phyloP scores from a whole-genome alignment of 169 alveolate genomes.

The Pseudocohnilembus persalinus region DNA sequence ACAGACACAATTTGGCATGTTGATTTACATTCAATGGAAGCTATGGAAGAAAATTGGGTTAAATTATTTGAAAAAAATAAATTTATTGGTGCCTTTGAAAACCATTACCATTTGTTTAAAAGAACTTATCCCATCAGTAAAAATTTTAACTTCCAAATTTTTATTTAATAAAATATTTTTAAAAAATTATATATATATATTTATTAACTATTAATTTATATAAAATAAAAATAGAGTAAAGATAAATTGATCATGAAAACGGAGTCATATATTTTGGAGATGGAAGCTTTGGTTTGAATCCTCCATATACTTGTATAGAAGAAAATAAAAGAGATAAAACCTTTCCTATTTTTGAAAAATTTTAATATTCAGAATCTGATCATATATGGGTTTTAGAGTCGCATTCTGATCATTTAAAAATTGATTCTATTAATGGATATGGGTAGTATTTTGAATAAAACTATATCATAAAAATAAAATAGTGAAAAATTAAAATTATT shows the following conservation, averaged over 20 bases:
- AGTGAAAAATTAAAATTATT: no score
- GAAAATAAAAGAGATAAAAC: not conserved
- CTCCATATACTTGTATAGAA: not conserved
- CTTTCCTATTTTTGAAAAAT: no score
- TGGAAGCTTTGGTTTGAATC: constrained; percentile 30
- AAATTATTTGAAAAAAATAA: constrained; percentile 28
- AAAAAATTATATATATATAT: no score
- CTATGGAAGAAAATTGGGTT: constrained; percentile 29
- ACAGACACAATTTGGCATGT: constrained; percentile 1
- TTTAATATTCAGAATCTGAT: no score
- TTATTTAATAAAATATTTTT: no score
- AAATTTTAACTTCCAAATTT: no score
- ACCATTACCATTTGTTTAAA: constrained; percentile 38
- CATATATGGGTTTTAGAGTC: not conserved
- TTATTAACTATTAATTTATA: no score
- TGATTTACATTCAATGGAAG: constrained; percentile 4
- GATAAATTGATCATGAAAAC: constrained; percentile 1
- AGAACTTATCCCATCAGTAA: constrained; percentile 37
- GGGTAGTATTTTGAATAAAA: not conserved
- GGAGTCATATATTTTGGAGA: constrained; percentile 45
- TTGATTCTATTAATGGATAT: not conserved
- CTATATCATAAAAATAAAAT: not conserved
- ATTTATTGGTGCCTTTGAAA: constrained; percentile 39
- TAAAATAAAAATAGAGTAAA: not conserved
- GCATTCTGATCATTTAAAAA: not conserved